Percentiles rank a stretch among this genome's conserved stretches.
Evolutionary conservation across 257 asterid genomes (phyloP).

Genomic region (Solanum sejunctum): DNA sequence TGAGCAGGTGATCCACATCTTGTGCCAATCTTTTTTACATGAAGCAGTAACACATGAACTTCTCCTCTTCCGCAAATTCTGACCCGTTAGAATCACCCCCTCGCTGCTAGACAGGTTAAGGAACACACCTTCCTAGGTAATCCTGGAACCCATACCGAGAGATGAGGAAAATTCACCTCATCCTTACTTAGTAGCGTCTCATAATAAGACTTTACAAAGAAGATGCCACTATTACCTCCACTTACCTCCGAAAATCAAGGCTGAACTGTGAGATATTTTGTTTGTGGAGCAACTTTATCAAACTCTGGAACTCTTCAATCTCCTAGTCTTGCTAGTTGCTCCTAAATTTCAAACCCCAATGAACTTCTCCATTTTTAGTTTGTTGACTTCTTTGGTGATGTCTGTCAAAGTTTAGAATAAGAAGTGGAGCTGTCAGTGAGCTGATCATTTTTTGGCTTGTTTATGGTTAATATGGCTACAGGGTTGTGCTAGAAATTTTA

Average conservation of each 20-base stretch:
- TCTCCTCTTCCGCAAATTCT: not conserved
- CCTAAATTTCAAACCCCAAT: not conserved
- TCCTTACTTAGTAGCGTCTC: not conserved
- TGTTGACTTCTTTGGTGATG: not conserved
- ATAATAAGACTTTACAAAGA: not conserved
- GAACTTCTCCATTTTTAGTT: not conserved
- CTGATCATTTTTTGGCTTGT: not conserved
- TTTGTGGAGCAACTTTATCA: not conserved
- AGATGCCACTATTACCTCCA: not conserved
- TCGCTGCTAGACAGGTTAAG: not conserved
- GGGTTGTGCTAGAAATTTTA: not conserved
- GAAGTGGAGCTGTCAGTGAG: not conserved
- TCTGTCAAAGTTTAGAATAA: not conserved
- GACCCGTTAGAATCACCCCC: not conserved
- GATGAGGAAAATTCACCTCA: not conserved
- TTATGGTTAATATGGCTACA: not conserved
- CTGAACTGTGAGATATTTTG: not conserved
- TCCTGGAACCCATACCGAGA: not conserved
- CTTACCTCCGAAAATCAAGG: not conserved
- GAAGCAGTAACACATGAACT: not conserved
- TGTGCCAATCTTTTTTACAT: not conserved
- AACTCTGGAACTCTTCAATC: not conserved
- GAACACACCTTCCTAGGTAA: not conserved
- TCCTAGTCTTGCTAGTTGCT: not conserved
- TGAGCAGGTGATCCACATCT: not conserved